phyloP scores from a whole-genome alignment of 306 rosid species.

The Acacia melanoxylon region DNA sequence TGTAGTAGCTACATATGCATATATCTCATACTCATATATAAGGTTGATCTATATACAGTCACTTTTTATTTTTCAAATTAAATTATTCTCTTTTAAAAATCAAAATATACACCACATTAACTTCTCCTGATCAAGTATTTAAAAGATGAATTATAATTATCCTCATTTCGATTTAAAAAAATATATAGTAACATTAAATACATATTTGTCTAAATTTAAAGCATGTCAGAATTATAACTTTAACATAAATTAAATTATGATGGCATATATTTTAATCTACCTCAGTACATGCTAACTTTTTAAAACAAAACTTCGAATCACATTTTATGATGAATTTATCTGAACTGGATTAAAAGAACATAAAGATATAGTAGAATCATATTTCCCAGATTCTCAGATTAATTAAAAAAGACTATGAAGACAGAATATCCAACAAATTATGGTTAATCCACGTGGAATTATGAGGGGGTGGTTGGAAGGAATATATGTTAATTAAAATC shows the following conservation, averaged over 20 bases:
- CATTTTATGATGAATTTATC: constrained; percentile 13
- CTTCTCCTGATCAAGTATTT: background rate
- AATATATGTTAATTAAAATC: background rate
- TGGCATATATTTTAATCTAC: no score
- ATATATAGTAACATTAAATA: no score
- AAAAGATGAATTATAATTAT: no score
- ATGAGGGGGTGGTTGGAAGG: constrained; percentile 18
- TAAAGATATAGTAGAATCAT: background rate
- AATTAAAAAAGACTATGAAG: constrained; percentile 15
- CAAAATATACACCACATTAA: background rate
- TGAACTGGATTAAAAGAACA: constrained; percentile 13
- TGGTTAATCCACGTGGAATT: constrained; percentile 51
- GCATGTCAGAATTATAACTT: background rate
- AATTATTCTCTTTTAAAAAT: background rate
- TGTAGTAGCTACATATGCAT: no score
- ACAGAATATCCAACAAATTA: constrained; percentile 40
- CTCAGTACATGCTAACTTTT: no score
- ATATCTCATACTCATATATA: no score
- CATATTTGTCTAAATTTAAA: background rate
- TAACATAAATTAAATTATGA: no score
- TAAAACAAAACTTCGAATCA: constrained; percentile 15
- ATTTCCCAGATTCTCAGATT: background rate
- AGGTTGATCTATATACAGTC: background rate
- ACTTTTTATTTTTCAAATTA: no score
- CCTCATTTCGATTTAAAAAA: background rate